phyloP scores from a whole-genome alignment of 768 basidiomycete genomes.

The Suillus discolor region DNA sequence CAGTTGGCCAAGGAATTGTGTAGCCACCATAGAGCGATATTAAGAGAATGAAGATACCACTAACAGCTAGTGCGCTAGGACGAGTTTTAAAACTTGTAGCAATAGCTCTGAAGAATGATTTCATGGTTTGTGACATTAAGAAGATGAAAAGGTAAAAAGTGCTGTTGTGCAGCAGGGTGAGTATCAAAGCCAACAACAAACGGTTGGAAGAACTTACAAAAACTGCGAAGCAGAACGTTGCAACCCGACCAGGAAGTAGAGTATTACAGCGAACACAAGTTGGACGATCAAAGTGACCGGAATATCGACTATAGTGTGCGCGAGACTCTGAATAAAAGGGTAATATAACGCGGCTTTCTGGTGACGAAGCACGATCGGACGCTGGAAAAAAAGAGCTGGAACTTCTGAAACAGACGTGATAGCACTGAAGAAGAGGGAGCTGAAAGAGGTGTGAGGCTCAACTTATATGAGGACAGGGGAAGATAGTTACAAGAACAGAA shows the following conservation, averaged over 20 bases:
- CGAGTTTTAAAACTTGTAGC: conserved; percentile 60
- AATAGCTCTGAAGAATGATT: conserved; percentile 72
- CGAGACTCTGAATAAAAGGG: conserved; percentile 49
- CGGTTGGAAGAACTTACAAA: conserved; percentile 49
- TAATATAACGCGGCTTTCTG: conserved; percentile 51
- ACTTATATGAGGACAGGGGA: not conserved
- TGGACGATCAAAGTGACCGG: conserved; percentile 43
- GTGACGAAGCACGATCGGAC: conserved; percentile 48
- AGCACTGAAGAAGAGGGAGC: conserved; percentile 59
- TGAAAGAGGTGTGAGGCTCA: conserved; percentile 23
- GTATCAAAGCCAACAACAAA: not conserved
- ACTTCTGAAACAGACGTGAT: conserved; percentile 61
- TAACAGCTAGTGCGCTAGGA: conserved; percentile 63
- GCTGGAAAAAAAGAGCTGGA: conserved; percentile 47
- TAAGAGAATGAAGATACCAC: conserved; percentile 51
- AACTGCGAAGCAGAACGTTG: conserved; percentile 60
- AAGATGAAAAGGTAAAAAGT: conserved; percentile 62
- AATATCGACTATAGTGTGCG: conserved; percentile 48
- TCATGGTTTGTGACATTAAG: conserved; percentile 64
- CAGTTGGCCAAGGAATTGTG: conserved; percentile 48
- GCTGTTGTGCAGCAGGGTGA: conserved; percentile 33
- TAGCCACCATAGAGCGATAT: conserved; percentile 49
- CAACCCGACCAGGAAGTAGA: conserved; percentile 66
- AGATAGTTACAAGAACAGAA: conserved; percentile 70
- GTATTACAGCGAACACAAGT: conserved; percentile 36